Conservation (phyloP, 139 green algal species). For the Coelastrella sp. region DNA sequence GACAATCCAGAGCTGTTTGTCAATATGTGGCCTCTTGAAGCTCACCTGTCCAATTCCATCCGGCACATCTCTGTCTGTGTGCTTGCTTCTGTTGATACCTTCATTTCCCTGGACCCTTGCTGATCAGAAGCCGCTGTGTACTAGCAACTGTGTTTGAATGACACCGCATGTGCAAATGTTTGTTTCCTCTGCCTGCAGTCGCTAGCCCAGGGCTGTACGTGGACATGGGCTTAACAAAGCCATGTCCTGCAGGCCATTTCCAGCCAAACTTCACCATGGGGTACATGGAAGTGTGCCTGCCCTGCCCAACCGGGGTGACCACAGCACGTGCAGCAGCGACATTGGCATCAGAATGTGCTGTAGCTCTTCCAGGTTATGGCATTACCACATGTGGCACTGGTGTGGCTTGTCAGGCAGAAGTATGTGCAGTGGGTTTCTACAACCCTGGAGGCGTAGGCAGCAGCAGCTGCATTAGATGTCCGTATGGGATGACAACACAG, state of each 20-base stretch:
- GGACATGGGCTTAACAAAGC: neutral
- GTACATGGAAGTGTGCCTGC: neutral
- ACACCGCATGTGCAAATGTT: too few species aligned
- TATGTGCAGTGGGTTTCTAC: neutral
- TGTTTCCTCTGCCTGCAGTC: neutral
- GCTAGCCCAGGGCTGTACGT: conserved; percentile 2
- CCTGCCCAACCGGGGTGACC: neutral
- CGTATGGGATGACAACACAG: conserved; percentile 14
- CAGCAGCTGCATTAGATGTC: conserved; percentile 4
- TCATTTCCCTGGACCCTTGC: too few species aligned
- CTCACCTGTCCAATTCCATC: too few species aligned
- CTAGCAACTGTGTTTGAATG: too few species aligned
- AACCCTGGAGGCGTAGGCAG: conserved; percentile 1
- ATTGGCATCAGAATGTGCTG: conserved; percentile 6
- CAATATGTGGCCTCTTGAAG: too few species aligned
- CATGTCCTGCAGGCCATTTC: conserved; percentile 1
- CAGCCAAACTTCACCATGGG: conserved; percentile 16
- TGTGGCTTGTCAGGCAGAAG: neutral
- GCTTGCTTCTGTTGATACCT: too few species aligned
- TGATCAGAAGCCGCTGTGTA: too few species aligned
- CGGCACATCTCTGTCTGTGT: too few species aligned
- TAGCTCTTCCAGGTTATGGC: neutral
- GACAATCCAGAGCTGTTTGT: too few species aligned
- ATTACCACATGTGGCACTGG: conserved; percentile 2
- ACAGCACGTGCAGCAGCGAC: conserved; percentile 1